These are phyloP conservation scores for Alternaria brassicae DNA, from an alignment of 2,329 filamentous ascomycete species.

Conservation along the genomic window DNA sequence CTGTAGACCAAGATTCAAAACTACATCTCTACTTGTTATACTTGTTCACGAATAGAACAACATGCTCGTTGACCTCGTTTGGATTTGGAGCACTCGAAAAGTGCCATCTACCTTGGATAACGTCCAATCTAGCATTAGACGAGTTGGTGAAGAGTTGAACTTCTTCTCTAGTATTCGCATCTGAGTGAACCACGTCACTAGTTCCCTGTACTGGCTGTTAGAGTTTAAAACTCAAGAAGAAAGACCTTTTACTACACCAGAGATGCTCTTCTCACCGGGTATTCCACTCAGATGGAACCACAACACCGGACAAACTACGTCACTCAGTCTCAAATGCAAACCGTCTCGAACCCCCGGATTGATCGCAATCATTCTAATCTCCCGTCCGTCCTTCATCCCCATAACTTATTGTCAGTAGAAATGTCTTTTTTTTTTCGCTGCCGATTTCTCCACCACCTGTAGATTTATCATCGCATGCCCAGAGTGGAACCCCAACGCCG, in stretches of 20 bases:
- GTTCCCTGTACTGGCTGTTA: constrained; percentile 46
- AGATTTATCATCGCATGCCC: constrained; percentile 53
- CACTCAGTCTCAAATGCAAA: constrained; percentile 54
- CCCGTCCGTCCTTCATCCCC: constrained; percentile 59
- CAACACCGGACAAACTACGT: constrained; percentile 59
- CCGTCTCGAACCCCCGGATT: constrained; percentile 59
- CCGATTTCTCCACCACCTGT: constrained; percentile 51
- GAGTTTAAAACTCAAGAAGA: neutral
- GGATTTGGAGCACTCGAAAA: constrained; percentile 59
- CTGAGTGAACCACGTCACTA: constrained; percentile 52
- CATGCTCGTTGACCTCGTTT: constrained; percentile 50
- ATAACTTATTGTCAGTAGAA: constrained; percentile 58
- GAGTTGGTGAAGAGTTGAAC: constrained; percentile 58
- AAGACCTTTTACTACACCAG: no score
- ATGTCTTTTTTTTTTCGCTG: constrained; percentile 55
- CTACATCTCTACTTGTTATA: constrained; percentile 8
- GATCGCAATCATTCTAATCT: constrained; percentile 59
- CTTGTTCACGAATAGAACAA: constrained; percentile 44
- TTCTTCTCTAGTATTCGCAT: constrained; percentile 55
- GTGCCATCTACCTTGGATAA: constrained; percentile 58
- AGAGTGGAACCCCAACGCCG: neutral
- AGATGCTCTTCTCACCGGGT: no score
- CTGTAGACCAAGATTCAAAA: neutral
- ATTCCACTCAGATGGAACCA: constrained; percentile 55
- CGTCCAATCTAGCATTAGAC: constrained; percentile 52